Conservation (phyloP, 495 filamentous ascomycete genomes). For the Aspergillus panamensis region DNA sequence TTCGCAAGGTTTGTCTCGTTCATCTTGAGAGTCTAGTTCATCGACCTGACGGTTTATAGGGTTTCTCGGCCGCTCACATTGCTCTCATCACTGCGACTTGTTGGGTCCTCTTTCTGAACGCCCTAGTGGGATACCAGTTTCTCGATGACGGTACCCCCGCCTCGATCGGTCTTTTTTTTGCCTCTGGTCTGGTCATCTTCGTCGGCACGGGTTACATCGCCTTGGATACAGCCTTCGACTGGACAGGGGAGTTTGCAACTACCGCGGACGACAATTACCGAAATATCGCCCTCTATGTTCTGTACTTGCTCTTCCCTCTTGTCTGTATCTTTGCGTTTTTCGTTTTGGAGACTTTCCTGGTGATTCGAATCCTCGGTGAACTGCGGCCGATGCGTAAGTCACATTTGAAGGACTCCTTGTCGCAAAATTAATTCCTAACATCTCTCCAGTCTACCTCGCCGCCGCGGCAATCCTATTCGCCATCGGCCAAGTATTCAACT, state of each 20-base stretch:
- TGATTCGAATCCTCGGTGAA: slow-evolving; percentile 81
- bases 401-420: not conserved
- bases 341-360: slow-evolving; percentile 74
- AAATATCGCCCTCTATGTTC: slow-evolving; percentile 83
- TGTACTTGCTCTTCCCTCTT: slow-evolving; percentile 88
- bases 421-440: slow-evolving; percentile 20
- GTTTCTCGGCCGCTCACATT: slow-evolving; percentile 89
- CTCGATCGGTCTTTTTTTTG: slow-evolving; percentile 70
- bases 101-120: slow-evolving; percentile 92
- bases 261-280: slow-evolving; percentile 57
- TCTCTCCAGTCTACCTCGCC: slow-evolving; percentile 63
- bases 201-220: slow-evolving; percentile 94
- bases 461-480: slow-evolving; percentile 77
- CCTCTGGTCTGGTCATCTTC: slow-evolving; percentile 69
- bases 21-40: not conserved
- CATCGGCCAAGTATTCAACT: slow-evolving; percentile 91
- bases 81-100: slow-evolving; percentile 81
- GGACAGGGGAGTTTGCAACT: slow-evolving; percentile 70
- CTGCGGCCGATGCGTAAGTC: slow-evolving; percentile 75
- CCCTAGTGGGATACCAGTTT: slow-evolving; percentile 86
- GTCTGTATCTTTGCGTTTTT: slow-evolving; percentile 84
- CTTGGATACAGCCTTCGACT: slow-evolving; percentile 85
- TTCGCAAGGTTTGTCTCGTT: slow-evolving; percentile 47
- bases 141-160: slow-evolving; percentile 89
- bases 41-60: slow-evolving; percentile 46